Evolutionary conservation across 495 filamentous ascomycete genomes (phyloP), one percentile per base, ranked within the genome.

Genomic region (Podospora pseudoanserina): DNA sequence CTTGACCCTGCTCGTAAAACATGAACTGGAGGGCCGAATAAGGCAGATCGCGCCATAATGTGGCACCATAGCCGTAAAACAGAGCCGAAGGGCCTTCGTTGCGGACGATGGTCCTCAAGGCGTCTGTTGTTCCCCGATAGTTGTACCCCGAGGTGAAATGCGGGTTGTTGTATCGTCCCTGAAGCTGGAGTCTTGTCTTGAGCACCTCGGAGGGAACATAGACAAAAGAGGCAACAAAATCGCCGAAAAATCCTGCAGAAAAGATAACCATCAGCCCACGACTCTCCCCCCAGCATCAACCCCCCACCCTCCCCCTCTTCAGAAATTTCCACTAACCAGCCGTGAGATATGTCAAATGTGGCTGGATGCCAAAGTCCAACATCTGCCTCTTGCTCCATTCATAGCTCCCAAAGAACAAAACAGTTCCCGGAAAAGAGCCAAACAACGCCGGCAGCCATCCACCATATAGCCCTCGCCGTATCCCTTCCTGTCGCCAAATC

Each of bases 201-300:
- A 98, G 83, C 16, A 99, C 95, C 79, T 99, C 96, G 20, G 92
- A 95, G 7, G 95, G 96, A 7, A 99, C 96, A 71, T 98, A 99
- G 32, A 97, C 86, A 67, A 96, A 84, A 0, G 92, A 95, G 4
- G 95, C 94, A 63, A 93, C 94, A 58, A 97, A 84, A 73, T 98
- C 96, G 23, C 93, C 94, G 64, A 97, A 75, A 74, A 99, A 94
- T 13, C 93, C 92, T 93, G 57, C 7, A 72, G 19, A 15, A 15
- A 61, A 78, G 64, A 60, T 60, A 65, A 60, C 39, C 39, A 61
- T 67, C 55, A 56, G 62, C 23, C 64, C 18, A 44, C n/a, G 1
- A 61, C 34, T 59, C 56, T 15, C 30, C 27, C 65, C 7, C 2
- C 3, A 26, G 2, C 15, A 54, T 19, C 16, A 3, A 27, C 13